Conservation (phyloP, 1,284 basidiomycete species). For the Austroboletus niveus region DNA sequence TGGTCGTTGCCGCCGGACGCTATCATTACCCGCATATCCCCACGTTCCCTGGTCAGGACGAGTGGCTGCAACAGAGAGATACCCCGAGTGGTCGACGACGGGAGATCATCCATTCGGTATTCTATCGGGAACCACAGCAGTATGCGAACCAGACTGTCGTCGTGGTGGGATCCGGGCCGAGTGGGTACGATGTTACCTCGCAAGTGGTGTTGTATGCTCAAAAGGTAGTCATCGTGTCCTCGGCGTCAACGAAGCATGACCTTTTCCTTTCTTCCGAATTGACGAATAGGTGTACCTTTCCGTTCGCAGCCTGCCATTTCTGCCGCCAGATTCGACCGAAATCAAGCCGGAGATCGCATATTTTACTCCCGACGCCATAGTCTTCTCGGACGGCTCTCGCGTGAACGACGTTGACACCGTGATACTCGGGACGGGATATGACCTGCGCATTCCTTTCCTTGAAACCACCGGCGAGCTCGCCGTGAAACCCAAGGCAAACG, state of each 20-base stretch:
- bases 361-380: constrained; percentile 43
- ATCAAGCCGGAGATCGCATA: constrained; percentile 45
- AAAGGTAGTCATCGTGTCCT: constrained; percentile 34
- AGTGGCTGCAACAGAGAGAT: constrained; percentile 40
- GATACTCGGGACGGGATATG: constrained; percentile 55
- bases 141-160: constrained; percentile 45
- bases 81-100: constrained; percentile 27
- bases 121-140: constrained; percentile 47
- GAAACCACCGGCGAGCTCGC: constrained; percentile 36
- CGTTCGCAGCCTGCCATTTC: constrained; percentile 30
- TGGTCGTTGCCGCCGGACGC: constrained; percentile 54
- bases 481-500: constrained; percentile 24
- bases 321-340: constrained; percentile 31
- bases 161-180: constrained; percentile 52
- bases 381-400: constrained; percentile 46
- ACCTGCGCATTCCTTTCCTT: constrained; percentile 53
- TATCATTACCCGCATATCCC: constrained; percentile 47
- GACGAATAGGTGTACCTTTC: constrained; percentile 43
- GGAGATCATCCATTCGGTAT: constrained; percentile 52
- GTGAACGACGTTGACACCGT: constrained; percentile 44
- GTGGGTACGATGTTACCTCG: constrained; percentile 46
- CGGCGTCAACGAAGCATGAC: too few species aligned
- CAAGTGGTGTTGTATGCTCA: constrained; percentile 41
- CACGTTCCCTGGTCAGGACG: constrained; percentile 45
- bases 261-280: not conserved